phyloP scores from a whole-genome alignment of 2,329 filamentous ascomycete genomes.

The Alternaria novae-zelandiae region DNA sequence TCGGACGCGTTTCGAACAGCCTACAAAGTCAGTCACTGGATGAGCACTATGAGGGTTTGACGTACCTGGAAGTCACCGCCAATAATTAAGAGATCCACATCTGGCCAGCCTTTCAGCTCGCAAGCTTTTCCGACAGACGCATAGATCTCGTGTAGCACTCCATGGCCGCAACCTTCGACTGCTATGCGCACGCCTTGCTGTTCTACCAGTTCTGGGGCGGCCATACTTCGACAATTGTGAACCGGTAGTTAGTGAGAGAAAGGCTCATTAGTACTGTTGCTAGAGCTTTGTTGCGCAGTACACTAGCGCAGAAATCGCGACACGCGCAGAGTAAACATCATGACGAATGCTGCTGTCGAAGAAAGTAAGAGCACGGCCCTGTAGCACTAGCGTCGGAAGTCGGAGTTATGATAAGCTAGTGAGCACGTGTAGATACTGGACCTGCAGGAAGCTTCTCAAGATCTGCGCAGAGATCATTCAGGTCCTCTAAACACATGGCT shows the following conservation, averaged over 20 bases:
- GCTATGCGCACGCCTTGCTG: constrained; percentile 69
- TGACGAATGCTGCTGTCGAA: constrained; percentile 1
- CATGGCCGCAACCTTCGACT: constrained; percentile 91
- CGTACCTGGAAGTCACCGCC: constrained; percentile 90
- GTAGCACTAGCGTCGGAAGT: constrained; percentile 34
- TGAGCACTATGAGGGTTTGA: neutral
- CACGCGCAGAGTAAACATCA: neutral
- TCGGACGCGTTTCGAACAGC: constrained; percentile 88
- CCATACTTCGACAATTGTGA: constrained; percentile 23
- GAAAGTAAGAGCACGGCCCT: constrained; percentile 16
- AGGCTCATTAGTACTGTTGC: neutral
- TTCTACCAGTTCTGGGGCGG: constrained; percentile 30
- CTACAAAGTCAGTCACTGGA: constrained; percentile 51
- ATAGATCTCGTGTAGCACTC: constrained; percentile 90
- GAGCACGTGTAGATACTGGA: constrained; percentile 9
- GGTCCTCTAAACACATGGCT: constrained; percentile 26
- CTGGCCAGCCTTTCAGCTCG: constrained; percentile 75
- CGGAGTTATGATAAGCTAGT: constrained; percentile 22
- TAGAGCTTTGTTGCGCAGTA: neutral
- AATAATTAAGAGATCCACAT: constrained; percentile 89
- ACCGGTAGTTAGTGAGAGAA: neutral
- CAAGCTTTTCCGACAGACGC: constrained; percentile 74
- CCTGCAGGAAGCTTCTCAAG: constrained; percentile 17
- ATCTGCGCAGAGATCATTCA: constrained; percentile 9
- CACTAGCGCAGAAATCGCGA: constrained; percentile 4